Base-by-base conservation (phyloP, 148 eudicot species). In the Amaranthus palmeri region DNA sequence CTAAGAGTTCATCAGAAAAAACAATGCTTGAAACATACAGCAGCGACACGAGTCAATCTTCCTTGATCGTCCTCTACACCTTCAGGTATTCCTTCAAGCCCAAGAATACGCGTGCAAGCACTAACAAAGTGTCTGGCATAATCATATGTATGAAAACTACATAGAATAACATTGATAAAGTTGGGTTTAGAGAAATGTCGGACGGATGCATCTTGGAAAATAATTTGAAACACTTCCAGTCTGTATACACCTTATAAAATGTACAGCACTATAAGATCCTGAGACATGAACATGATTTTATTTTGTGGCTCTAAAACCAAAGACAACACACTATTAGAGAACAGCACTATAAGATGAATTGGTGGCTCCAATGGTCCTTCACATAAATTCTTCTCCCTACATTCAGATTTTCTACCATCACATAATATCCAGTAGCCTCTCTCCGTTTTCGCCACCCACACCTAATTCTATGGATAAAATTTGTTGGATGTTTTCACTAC, bases 81-180 rank as follows among this genome's bases (percentile, higher is more conserved):
- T 84, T 93, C 98, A 43, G 98, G 98, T 72, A 97, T 93, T 71
- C 98, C 98, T 83, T 93, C 98, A 72, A 93, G 88, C 62, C 91
- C 98, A 80, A 93, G 95, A 71, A 93, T 93, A 75, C 98, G 97
- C 74, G 98, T 93, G 73, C 98, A 93, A 61, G 98, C 96, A 86
- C 98, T 93, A 45, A 93, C 97, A 77, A 93, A 93, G 83, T 93
- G 98, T 82, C 98, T 88, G 54, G 97, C 98, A 76, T 93, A 93
- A 63, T 93, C 98, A 81, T 93, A 93, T 48, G 98, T 93, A 80
- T 93, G 98, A 79, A 93, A 93, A 52, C 98, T 93, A 85, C 70
- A 83, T 60, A 51, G 57, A 68, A 61, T 7, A 71, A 76, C 45
- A 47, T 10, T 56, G 43, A 51, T 58, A 68, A 45, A 9, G 69